Evolutionary conservation across 768 basidiomycete species (phyloP).

Genomic region (Phanerodontia chrysosporium): DNA sequence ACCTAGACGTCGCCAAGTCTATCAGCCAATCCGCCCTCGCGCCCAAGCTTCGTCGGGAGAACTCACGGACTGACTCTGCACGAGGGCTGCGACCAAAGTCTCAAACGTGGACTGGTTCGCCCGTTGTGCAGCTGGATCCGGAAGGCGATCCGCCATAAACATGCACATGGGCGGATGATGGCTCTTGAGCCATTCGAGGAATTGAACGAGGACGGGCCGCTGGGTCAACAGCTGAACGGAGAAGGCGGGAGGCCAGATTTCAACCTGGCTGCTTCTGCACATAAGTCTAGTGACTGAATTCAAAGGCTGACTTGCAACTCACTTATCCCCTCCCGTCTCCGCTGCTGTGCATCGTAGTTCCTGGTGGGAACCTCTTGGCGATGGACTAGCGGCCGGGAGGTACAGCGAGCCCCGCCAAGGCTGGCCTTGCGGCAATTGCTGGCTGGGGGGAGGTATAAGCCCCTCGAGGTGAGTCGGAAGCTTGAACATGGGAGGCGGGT

Average conservation of each 20-base stretch:
- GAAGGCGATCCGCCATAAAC: conserved; percentile 57
- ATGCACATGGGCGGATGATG: conserved; percentile 48
- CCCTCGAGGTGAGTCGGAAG: conserved; percentile 58
- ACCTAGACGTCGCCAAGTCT: conserved; percentile 32
- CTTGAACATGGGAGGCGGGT: conserved; percentile 35
- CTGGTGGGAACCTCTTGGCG: conserved; percentile 36
- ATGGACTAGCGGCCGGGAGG: conserved; percentile 42
- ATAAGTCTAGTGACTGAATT: conserved; percentile 9
- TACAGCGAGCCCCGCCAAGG: conserved; percentile 59
- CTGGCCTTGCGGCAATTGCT: conserved; percentile 36
- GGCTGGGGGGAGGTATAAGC: conserved; percentile 51
- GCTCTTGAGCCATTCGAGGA: conserved; percentile 49
- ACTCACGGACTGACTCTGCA: conserved; percentile 50
- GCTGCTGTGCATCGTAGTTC: conserved; percentile 58
- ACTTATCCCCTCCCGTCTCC: conserved; percentile 72
- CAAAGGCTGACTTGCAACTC: conserved; percentile 26
- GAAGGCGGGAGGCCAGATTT: conserved; percentile 51
- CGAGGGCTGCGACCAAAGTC: conserved; percentile 47
- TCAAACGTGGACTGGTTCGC: conserved; percentile 54
- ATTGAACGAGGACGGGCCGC: conserved; percentile 39
- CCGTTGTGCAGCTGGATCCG: conserved; percentile 42
- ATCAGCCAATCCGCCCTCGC: conserved; percentile 4
- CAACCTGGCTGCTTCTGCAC: conserved; percentile 37
- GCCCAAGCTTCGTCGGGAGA: neutral
- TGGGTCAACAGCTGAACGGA: conserved; percentile 37